Percentiles rank a stretch among this genome's conserved stretches.
Conservation (phyloP, 1,284 basidiomycete species). For the Ganoderma multipileum region DNA sequence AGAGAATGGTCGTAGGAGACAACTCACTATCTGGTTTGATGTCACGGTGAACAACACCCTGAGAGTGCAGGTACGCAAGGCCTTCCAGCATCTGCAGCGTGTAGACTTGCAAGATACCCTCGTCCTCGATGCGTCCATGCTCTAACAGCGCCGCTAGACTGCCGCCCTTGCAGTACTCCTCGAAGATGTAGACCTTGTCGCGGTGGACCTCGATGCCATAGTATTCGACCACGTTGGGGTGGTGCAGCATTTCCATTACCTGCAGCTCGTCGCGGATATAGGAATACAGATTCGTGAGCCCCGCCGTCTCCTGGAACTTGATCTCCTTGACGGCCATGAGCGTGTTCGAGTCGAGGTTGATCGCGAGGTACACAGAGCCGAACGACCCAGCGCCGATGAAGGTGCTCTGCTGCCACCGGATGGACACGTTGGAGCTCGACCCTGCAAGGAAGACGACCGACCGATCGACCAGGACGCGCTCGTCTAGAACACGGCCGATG, state of each 20-base stretch:
- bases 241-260: conserved; percentile 98
- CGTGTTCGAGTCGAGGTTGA: conserved; percentile 96
- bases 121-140: conserved; percentile 96
- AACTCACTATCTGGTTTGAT: conserved; percentile 98
- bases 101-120: conserved; percentile 95
- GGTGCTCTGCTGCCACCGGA: conserved; percentile 98
- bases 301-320: conserved; percentile 93
- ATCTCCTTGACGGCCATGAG: conserved; percentile 99
- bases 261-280: conserved; percentile 97
- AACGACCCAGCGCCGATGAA: conserved; percentile 99
- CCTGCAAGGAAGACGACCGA: conserved; percentile 92
- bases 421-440: conserved; percentile 92
- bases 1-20: conserved; percentile 4
- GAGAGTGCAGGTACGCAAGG: conserved; percentile 91
- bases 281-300: conserved; percentile 84
- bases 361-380: conserved; percentile 96
- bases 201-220: conserved; percentile 99
- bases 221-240: conserved; percentile 99
- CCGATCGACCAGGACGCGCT: conserved; percentile 90
- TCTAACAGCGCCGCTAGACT: conserved; percentile 91
- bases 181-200: conserved; percentile 99
- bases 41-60: conserved; percentile 94
- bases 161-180: conserved; percentile 98
- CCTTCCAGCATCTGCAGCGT: conserved; percentile 98
- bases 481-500: conserved; percentile 90